Evolutionary conservation across 179 eudicot genomes (phyloP), one percentile per base, ranked within the genome.

Genomic region (Beta corolliflora): DNA sequence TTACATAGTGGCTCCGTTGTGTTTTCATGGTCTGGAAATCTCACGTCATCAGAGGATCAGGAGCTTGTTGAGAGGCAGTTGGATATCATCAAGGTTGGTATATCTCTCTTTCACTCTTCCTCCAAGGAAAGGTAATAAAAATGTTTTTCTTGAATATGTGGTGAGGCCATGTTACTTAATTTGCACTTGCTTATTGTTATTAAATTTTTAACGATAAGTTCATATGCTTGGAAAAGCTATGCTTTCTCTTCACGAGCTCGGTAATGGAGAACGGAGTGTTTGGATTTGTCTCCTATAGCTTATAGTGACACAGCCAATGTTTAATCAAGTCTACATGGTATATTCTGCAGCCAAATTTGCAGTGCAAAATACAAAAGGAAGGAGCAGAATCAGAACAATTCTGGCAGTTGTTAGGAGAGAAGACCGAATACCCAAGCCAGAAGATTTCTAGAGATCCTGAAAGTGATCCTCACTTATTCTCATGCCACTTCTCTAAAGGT

Each of bases 61-160:
- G 99, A 93, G 80, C 97, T 97, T 81, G 92, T 88, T 67, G 99
- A 97, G 88, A 91, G 99, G 88, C 94, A 83, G 83, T 87, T 97
- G 85, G 99, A 97, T 87, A 79, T 90, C 61, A 91, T 97, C 80
- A 94, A 94, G 95, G 99, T 94, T 56, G 53, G 87, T 8, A 41
- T 75, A 53, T 78, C n/a, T 61, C n/a, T 69, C 82, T n/a, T 45
- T 13, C n/a, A 9, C 45, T 23, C 52, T 72, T 21, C n/a, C 75
- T 16, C 9, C 25, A 16, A 21, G 3, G n/a, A 54, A 25, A 45
- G 61, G 29, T 16, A 69, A 0, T 0, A 77, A 76, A 65, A 45
- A 18, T n/a, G 9, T 18, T 65, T 74, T 65, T 74, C 64, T 73
- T 9, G 12, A 8, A 60, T 25, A 46, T 29, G 23, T 21, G n/a